phyloP scores from a whole-genome alignment of 2,329 filamentous ascomycete species.

The Trichoderma cornu-damae region DNA sequence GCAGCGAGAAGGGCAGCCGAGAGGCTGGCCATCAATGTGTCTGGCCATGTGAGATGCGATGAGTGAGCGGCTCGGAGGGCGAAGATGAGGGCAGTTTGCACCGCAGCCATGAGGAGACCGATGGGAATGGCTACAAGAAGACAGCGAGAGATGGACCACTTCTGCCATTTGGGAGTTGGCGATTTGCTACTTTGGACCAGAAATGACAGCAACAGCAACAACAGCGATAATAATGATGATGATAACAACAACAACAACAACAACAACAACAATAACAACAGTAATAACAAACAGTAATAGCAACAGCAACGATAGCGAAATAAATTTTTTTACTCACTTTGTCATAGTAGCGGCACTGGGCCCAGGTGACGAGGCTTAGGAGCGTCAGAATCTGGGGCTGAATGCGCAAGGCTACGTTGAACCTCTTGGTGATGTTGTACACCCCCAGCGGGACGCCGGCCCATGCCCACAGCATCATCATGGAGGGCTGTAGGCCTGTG shows the following conservation, averaged over 20 bases:
- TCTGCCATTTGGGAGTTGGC: conserved; percentile 30
- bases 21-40: conserved; percentile 61
- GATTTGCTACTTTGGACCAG: too few species aligned
- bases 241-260: too few species aligned
- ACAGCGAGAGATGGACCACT: conserved; percentile 49
- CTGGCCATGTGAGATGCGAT: conserved; percentile 51
- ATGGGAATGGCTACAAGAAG: conserved; percentile 46
- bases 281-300: too few species aligned
- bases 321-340: conserved; percentile 30
- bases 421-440: conserved; percentile 40
- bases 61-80: conserved; percentile 45
- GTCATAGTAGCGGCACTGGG: conserved; percentile 41
- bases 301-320: too few species aligned
- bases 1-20: conserved; percentile 59
- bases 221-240: too few species aligned
- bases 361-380: conserved; percentile 41
- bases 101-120: conserved; percentile 51
- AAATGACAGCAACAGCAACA: background rate
- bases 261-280: too few species aligned
- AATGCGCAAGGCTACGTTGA: conserved; percentile 39
- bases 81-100: conserved; percentile 56
- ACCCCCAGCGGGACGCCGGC: conserved; percentile 62
- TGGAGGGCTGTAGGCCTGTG: conserved; percentile 58
- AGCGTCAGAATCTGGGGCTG: conserved; percentile 42
- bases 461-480: conserved; percentile 69